These are phyloP conservation scores for Penicillium glabrum DNA, from an alignment of 2,329 filamentous ascomycete species.

Conservation along the genomic window DNA sequence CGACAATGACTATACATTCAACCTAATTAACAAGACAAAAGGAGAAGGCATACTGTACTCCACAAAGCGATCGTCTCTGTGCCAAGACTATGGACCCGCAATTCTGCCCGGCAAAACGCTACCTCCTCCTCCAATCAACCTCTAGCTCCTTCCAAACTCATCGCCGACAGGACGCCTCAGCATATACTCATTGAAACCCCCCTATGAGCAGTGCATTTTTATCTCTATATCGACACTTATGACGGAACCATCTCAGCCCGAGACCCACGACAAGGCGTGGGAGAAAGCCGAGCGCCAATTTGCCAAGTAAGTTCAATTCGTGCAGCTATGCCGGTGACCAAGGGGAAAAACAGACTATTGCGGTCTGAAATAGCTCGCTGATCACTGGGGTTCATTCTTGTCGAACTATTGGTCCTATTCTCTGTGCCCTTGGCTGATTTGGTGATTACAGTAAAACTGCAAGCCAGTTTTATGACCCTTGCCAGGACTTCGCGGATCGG, in stretches of 20 bases:
- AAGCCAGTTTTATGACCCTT: slow-evolving; percentile 93
- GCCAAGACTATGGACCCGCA: slow-evolving; percentile 28
- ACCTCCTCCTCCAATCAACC: slow-evolving; percentile 19
- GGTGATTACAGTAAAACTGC: slow-evolving; percentile 66
- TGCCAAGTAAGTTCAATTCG: slow-evolving; percentile 52
- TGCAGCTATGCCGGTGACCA: not conserved
- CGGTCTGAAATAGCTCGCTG: slow-evolving; percentile 5
- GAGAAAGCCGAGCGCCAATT: slow-evolving; percentile 63
- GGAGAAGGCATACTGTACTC: too few species aligned
- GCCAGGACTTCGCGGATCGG: slow-evolving; percentile 82
- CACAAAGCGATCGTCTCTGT: not conserved
- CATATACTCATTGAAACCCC: not conserved
- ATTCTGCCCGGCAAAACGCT: slow-evolving; percentile 21
- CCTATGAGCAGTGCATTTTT: not conserved
- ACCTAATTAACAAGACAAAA: too few species aligned
- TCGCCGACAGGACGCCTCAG: not conserved
- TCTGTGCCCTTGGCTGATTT: not conserved
- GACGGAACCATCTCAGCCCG: slow-evolving; percentile 19
- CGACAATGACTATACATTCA: too few species aligned
- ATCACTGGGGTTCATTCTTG: not conserved
- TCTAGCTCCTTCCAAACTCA: slow-evolving; percentile 18
- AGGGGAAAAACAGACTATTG: not conserved
- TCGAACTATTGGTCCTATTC: not conserved
- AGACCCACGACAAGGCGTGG: slow-evolving; percentile 49
- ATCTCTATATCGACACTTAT: slow-evolving; percentile 8